Evolutionary conservation across 257 asterid genomes (phyloP), one percentile per base, ranked within the genome.

Genomic region (Solanum etuberosum): DNA sequence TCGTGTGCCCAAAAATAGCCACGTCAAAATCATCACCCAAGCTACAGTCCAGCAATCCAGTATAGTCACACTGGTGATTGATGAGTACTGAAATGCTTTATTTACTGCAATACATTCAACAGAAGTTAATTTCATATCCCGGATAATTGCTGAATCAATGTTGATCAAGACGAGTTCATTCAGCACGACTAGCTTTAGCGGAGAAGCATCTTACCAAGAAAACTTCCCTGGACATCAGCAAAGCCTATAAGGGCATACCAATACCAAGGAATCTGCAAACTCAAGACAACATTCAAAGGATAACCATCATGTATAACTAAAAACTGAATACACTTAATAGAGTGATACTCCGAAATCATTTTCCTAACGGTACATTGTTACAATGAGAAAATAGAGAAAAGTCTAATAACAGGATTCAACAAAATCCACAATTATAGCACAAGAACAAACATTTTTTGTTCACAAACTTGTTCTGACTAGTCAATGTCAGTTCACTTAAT

Each of bases 1-100:
- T 72, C 87, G 92, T 2, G 98, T 93, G 51, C 93, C 94, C 6
- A 96, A 87, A 89, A 94, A 88, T 42, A 92, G 34, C 96, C 96
- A 91, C 5, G 98, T 96, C 40, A 96, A 94, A 85, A 92, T 43
- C 51, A 96, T 92, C 3, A 92, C 94, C 96, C 98, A 96, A 1
- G 94, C 95, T 54, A 96, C 86, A 3, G 98, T 90, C 93, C 96
- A 94, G 65, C 98, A 94, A 89, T 96, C 96, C 85, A 95, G 86
- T 85, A 95, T 81, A 1, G 98, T 89, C 87, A 96, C 98, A 23
- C 98, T 96, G 11, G 99, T 96, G 70, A 94, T 91, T 7, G 99
- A 95, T 27, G 99, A 91, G 91, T 85, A 95, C 61, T 95, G 93
- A 46, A 48, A 96, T 13, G 99, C 96, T 91, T 94, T 93, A 89